Evolutionary conservation across 2,329 filamentous ascomycete genomes (phyloP).

Genomic region (Tolypocladium capitatum): DNA sequence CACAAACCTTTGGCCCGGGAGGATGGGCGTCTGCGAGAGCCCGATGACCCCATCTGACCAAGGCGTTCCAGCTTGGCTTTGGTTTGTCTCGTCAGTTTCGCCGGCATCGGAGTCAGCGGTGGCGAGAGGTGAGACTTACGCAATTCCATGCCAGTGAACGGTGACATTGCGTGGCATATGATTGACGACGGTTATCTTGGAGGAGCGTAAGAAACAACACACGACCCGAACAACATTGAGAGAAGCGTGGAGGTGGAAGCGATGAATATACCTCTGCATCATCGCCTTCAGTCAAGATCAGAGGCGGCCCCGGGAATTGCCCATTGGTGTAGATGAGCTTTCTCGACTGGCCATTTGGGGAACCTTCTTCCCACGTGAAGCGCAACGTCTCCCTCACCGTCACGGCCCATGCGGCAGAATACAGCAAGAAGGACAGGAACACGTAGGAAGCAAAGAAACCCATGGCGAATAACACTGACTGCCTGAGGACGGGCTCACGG

Average conservation of each 20-base stretch:
- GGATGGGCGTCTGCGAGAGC: slow-evolving; percentile 26
- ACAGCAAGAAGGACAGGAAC: too few species aligned
- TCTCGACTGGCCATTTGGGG: slow-evolving; percentile 5
- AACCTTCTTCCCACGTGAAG: slow-evolving; percentile 5
- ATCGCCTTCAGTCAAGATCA: slow-evolving; percentile 6
- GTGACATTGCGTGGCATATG: slow-evolving; percentile 14
- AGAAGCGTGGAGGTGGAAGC: too few species aligned
- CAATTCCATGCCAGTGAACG: slow-evolving; percentile 15
- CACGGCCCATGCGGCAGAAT: not conserved
- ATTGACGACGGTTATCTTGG: slow-evolving; percentile 12
- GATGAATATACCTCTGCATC: slow-evolving; percentile 6
- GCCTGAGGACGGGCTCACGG: too few species aligned
- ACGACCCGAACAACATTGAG: too few species aligned
- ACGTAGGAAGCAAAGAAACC: too few species aligned
- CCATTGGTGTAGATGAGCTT: slow-evolving; percentile 6
- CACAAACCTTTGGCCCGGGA: slow-evolving; percentile 18
- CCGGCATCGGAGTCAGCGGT: too few species aligned
- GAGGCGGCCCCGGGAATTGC: slow-evolving; percentile 5
- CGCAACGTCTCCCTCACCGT: not conserved
- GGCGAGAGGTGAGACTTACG: not conserved
- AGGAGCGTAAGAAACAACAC: too few species aligned
- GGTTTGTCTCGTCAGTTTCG: too few species aligned
- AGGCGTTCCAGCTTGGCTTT: slow-evolving; percentile 12
- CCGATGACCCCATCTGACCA: slow-evolving; percentile 34
- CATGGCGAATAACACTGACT: too few species aligned